Base-by-base conservation (phyloP, 345 rosid species). In the Eucalyptus sp. region DNA sequence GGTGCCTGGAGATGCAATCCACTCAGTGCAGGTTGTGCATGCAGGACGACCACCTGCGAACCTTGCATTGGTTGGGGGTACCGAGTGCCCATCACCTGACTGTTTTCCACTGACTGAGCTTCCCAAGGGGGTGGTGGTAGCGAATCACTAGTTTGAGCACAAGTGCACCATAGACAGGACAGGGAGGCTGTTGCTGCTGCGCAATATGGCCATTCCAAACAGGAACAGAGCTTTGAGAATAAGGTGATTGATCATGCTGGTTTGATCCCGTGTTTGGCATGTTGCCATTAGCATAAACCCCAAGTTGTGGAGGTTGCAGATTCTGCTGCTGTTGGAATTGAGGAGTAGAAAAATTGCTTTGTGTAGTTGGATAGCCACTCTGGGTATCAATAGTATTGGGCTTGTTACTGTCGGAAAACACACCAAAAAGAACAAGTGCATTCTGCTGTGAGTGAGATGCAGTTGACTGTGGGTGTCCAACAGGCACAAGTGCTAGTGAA, bases 401-500 rank as follows among this genome's bases (percentile, higher is more conserved):
- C 86, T 90, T 95, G 89, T 91, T 92, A 58, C 90, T 89, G 66
- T 95, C 96, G 52, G 95, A 93, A 88, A 94, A 96, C 97, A 98
- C 94, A 91, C 97, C 97, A 8, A 97, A 92, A 87, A 98, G 96
- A 90, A 93, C 95, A 58, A 98, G 96, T 43, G 98, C 98, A 90
- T 97, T 98, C 92, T 97, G 96, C 91, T 96, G 96, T 44, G 97
- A 94, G 66, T 88, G 90, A 86, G 97, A 90, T 84, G 92, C 92
- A 89, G 90, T 91, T 85, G 96, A 91, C 88, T 93, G 96, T 68
- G 94, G 93, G 22, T 64, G 93, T 88, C 94, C 96, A 84, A 96
- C 93, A 91, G 98, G 96, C 91, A 96, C 99, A 88, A 98, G 95
- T 90, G 99, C 99, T 86, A 95, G 93, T 87, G 96, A 94, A 91